Base-by-base conservation (phyloP, 2,329 filamentous ascomycete species). In the Talaromyces sp. region DNA sequence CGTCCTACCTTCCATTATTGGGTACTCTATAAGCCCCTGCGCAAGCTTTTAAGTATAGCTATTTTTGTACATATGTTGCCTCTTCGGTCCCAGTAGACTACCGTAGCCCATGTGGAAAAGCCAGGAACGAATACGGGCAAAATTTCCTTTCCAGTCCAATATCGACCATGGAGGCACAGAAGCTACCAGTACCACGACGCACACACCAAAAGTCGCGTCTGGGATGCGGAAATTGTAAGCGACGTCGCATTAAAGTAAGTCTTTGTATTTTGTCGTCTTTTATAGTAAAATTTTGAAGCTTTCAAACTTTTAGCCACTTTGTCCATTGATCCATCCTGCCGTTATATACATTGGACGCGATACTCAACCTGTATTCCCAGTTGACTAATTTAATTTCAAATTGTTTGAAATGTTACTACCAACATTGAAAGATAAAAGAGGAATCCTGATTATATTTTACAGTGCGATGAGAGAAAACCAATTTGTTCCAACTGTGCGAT, bases 171-270 rank as follows among this genome's bases (percentile, higher is more conserved):
- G 19, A 47, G 44, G 19, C 2, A 17, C 44, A 25, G 4, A 47
- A 47, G 19, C 4, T 25, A 47, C 44, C 44, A 25, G 1, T 25
- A 47, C n/a, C 71, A 4, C 66, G 73, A n/a, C 67, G 68, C 28
- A 64, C 71, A 7, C 73, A 76, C 64, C 66, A 61, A 25, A 76
- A 75, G 56, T 75, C 73, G 9, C 69, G 72, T 0, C 55, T 65
- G 15, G 73, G 73, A 4, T 76, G 73, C 60, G 59, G 56, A 11
- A 72, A 70, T 55, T 76, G 73, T 55, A 75, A 75, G 61, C 67
- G 63, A 58, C 64, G 73, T 7, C 71, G 73, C 15, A 68, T 75
- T 9, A 76, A 75, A 65, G 73, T 75, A 54, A 66, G 70, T 53
- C 4, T 25, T 27, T 51, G 6, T 17, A 5, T 17, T 19, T 2